phyloP scores from a whole-genome alignment of 257 asterid species.

The Eustoma russellianum region DNA sequence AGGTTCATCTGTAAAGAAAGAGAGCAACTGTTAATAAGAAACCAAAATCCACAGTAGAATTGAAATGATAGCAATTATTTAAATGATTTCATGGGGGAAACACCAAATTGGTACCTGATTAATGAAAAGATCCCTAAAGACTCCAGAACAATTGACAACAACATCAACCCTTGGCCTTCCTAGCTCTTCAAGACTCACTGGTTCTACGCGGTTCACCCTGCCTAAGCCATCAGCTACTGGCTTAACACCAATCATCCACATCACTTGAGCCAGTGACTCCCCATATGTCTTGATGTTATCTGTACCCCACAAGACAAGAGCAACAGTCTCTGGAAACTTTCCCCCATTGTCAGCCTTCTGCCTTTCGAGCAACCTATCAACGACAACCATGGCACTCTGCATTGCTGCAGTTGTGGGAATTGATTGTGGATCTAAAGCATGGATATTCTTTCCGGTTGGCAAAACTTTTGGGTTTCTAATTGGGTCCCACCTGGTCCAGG shows the following conservation, averaged over 20 bases:
- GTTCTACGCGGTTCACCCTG: slow-evolving; percentile 76
- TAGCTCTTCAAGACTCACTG: slow-evolving; percentile 86
- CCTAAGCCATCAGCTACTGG: slow-evolving; percentile 75
- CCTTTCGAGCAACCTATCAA: slow-evolving; percentile 92
- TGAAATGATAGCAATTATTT: not conserved
- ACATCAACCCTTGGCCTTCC: slow-evolving; percentile 95
- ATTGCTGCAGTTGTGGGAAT: slow-evolving; percentile 91
- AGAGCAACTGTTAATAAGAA: not conserved
- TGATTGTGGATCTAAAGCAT: slow-evolving; percentile 93
- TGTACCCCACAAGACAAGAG: slow-evolving; percentile 95
- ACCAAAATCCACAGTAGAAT: not conserved
- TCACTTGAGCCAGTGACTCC: slow-evolving; percentile 86
- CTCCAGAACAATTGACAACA: slow-evolving; percentile 92
- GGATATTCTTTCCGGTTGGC: slow-evolving; percentile 96
- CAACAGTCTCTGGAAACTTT: slow-evolving; percentile 86
- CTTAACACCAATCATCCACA: slow-evolving; percentile 90
- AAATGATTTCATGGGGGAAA: no score
- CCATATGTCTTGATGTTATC: slow-evolving; percentile 97
- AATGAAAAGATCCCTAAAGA: slow-evolving; percentile 93
- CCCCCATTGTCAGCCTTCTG: slow-evolving; percentile 88
- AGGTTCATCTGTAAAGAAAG: slow-evolving; percentile 63
- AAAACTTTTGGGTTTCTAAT: slow-evolving; percentile 91
- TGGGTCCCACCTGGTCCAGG: slow-evolving; percentile 99
- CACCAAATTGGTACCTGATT: slow-evolving; percentile 52
- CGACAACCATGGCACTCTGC: slow-evolving; percentile 88